Evolutionary conservation across 2,329 filamentous ascomycete genomes (phyloP).

Genomic region (Fusarium armeniacum): DNA sequence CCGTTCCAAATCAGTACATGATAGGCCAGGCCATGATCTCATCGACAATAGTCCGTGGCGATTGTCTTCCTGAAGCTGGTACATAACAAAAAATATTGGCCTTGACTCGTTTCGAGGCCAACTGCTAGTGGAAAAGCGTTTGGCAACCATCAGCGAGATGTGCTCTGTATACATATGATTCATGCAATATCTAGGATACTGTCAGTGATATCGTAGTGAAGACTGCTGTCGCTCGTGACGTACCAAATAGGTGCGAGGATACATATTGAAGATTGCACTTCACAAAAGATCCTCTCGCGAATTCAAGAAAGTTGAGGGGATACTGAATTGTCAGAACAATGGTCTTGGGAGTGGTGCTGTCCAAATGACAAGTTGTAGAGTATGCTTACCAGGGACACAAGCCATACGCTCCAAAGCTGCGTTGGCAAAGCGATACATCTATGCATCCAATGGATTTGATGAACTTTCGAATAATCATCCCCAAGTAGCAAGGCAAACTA

Average conservation of each 20-base stretch:
- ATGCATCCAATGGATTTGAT: background rate
- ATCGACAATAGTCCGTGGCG: background rate
- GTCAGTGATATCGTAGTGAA: background rate
- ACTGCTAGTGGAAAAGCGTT: background rate
- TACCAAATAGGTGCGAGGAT: background rate
- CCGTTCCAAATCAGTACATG: background rate
- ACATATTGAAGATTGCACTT: background rate
- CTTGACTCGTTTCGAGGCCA: background rate
- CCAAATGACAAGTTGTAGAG: background rate
- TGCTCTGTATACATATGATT: background rate
- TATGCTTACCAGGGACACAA: background rate
- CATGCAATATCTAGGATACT: background rate
- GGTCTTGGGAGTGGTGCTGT: background rate
- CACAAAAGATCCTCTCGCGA: too few relatives aligned
- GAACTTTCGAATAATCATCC: accelerated
- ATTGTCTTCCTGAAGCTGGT: background rate
- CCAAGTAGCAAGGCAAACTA: too few relatives aligned
- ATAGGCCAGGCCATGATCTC: background rate
- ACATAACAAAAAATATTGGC: background rate
- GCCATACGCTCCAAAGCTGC: background rate
- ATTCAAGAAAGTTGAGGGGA: background rate
- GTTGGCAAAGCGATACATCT: background rate
- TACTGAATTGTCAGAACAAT: background rate
- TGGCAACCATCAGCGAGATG: background rate
- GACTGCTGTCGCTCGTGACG: background rate